Evolutionary conservation across 2,329 filamentous ascomycete genomes (phyloP), one percentile per base, ranked within the genome.

Genomic region (Alternaria longipes): DNA sequence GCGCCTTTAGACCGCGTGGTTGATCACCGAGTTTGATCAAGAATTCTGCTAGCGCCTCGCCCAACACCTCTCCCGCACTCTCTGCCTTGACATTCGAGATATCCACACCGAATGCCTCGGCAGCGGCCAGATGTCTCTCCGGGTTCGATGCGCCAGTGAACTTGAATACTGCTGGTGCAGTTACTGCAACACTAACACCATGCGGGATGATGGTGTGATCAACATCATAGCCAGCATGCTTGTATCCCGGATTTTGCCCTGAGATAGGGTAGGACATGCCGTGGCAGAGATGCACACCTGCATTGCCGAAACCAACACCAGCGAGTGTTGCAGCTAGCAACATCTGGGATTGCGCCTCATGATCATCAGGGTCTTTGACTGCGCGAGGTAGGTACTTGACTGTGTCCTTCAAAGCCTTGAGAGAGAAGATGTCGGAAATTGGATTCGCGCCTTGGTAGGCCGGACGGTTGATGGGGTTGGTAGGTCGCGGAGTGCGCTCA

Each of bases 231-330:
- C 95, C 95, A 0, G 85, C 79, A 76, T 99, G 95, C 72, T 89
- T 89, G 81, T 98, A 98, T 5, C 91, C 90, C 0, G 92, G 92
- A 77, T 99, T 99, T 77, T 97, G 94, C 30, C 93, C 92, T 0
- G 93, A 97, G 74, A 99, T 97, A 18, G 95, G 95, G 75, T 99
- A 99, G 24, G 92, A 96, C 94, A 99, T 98, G 76, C 94, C 90
- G 76, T 92, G 90, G 78, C 90, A 92, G 9, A 92, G 84, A 81
- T 99, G 95, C 3, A 99, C 95, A 51, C 96, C 95, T 1, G 96
- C 96, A 73, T 99, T 99, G 20, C 96, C 95, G 78, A 99, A 99
- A 0, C 95, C 95, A 3, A 99, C 93, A 46, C 95, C 95, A 0
- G 96, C 95, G 2, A 99, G 84, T 0, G 95, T 99, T 1, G 95